Evolutionary conservation across 441 rosid genomes (phyloP), one percentile per base, ranked within the genome.

Genomic region (Arabidopsis lyrata): DNA sequence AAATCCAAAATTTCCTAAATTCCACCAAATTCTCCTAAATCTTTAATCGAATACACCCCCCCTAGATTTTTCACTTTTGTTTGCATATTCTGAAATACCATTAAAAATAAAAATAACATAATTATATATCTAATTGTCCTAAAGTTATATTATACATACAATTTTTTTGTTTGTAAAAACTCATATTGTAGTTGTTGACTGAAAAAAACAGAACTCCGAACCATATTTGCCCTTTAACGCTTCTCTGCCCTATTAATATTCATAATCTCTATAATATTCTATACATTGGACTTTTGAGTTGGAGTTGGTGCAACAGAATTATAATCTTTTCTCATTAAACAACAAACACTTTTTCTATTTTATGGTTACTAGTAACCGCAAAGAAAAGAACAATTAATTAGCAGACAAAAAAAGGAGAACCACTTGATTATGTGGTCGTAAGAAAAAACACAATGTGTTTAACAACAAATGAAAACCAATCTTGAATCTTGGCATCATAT

Each of bases 271-370:
- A 20, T 29, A 24, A 0, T 22, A 55, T 64, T 64, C 13, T 45
- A 58, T 6, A 60, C 47, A 35, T 63, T 76, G 13, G 47, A 55
- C 38, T 50, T 52, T 39, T 47, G 39, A 76, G 80, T 63, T 70
- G 76, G 75, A 76, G 76, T 76, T 76, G 76, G 71, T 76, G 67
- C 48, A 76, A 48, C 54, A 5, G 49, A 70, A 59, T 55, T 70
- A 69, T 35, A 11, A 8, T 20, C 2, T 22, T 31, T 41, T 63
- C 31, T 38, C 45, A 47, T 27, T 18, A 16, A 3, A 69, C 53
- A 31, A 63, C 12, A 63, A 70, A 8, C 54, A 56, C 45, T 48
- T 70, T 76, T 47, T 63, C 54, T 29, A 35, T 55, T 70, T 22
- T 76, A 56, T 70, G 79, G 65, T 69, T 69, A 38, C 48, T 76